Evolutionary conservation across 225 moss, liverwort and hornwort genomes (phyloP).

Genomic region (Neckera pumila): DNA sequence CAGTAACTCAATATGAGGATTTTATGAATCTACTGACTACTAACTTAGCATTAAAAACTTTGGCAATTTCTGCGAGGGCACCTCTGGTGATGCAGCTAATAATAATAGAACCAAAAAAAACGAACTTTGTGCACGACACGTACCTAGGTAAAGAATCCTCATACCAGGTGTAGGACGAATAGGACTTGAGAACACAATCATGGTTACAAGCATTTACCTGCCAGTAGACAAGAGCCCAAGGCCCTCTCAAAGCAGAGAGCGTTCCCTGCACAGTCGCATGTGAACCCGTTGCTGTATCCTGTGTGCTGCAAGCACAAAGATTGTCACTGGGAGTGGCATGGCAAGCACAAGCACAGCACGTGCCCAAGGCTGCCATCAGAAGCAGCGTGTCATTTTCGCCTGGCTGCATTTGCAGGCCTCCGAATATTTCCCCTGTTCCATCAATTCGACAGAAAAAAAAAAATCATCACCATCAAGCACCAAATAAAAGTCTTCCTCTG

Average conservation of each 20-base stretch:
- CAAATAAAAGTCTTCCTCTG: background rate
- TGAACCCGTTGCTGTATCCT: background rate
- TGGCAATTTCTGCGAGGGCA: background rate
- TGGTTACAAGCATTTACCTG: constrained; percentile 37
- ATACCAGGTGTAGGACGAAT: background rate
- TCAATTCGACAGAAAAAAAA: background rate
- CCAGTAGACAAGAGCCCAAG: constrained; percentile 95
- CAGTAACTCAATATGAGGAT: background rate
- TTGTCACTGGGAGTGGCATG: constrained; percentile 5
- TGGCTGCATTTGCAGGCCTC: constrained; percentile 52
- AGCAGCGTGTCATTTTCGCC: constrained; percentile 57
- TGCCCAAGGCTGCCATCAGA: constrained; percentile 33
- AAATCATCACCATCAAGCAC: background rate
- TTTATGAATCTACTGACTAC: background rate
- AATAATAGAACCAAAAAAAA: background rate
- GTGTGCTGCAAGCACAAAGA: constrained; percentile 30
- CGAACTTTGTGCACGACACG: background rate
- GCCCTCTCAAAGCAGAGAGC: constrained; percentile 73
- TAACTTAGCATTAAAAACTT: background rate
- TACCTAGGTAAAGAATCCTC: background rate
- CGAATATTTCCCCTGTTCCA: constrained; percentile 79
- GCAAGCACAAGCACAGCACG: constrained; percentile 32
- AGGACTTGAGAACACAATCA: background rate
- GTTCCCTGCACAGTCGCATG: constrained; percentile 51
- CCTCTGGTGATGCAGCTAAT: background rate